Base-by-base conservation (phyloP, 148 eudicot species). In the Nepenthes gracilis region DNA sequence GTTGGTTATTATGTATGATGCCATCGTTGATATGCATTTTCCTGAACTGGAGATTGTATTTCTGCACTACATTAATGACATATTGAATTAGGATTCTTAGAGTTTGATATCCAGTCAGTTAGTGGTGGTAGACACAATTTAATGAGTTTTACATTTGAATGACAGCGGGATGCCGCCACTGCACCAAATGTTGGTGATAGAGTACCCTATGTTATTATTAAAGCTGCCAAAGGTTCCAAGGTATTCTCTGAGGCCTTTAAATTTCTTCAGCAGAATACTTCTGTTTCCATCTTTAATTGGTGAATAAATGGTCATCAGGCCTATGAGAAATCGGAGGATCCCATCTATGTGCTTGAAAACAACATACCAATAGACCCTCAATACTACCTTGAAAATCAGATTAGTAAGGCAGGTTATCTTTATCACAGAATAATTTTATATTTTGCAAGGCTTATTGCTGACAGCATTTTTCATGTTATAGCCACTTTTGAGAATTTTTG, bases 181-280 rank as follows among this genome's bases (percentile, higher is more conserved):
- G 99, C 99, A 68, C 99, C 99, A 54, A 77, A 73, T 73, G 91
- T 94, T 74, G 99, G 99, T 70, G 99, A 94, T 69, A 81, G 99
- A 76, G 99, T 94, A 55, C 99, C 99, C 64, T 94, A 94, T 59
- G 97, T 94, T 57, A 94, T 94, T 66, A 61, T 94, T 34, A 86
- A 89, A 79, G 95, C 97, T 75, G 87, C 95, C 70, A 94, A 94
- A 77, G 99, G 95, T 71, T 92, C 99, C 67, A 94, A 94, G 99
- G 99, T 89, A 78, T 69, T 56, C 61, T 45, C 5, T 23, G 57
- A 34, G 11, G 9, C 36, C 58, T 40, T 23, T 38, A 65, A 62
- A 63, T 57, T 48, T 7, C 64, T 53, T 59, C 35, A 58, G 38
- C 35, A 43, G 55, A 23, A 57, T 12, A 47, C 33, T 35, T 50